Evolutionary conservation across 2,329 filamentous ascomycete genomes (phyloP), one percentile per base, ranked within the genome.

Genomic region (Pyrenochaeta sp.): DNA sequence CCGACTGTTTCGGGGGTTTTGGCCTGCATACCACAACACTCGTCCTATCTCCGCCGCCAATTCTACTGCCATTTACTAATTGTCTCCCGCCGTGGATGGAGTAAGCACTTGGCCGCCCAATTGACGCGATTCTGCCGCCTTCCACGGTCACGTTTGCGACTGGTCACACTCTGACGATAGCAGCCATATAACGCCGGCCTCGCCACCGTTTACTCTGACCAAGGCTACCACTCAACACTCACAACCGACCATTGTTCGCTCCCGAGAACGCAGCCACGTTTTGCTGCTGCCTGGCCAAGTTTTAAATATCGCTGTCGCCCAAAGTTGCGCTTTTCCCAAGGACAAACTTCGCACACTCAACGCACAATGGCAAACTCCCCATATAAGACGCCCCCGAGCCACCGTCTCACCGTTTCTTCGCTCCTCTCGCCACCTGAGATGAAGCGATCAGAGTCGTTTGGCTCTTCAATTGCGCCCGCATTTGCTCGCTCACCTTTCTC

Each of bases 381-480:
- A 43, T 65, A 73, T 50, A 72, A 68, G 48, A 64, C 71, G 30
- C 64, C 72, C 36, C 64, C 71, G 50, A 72, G 59, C 69, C 66
- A 72, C 63, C 72, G 71, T 56, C 69, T 76, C 19, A 68, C 73
- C 45, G 72, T 77, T 49, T 76, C 73, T 56, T 78, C 77, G 15
- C 74, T 79, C 46, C 76, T 79, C 58, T 79, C 77, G 13, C 77
- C 77, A 8, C 77, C 77, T 19, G 77, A 79, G 66, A 73, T 76
- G 71, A 77, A 77, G 66, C 73, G 72, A 34, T 71, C 72, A 52
- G 74, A 76, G 58, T 76, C 74, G n/a, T 78, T 78, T 69, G 72
- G 72, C 63, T 76, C 72, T 5, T 69, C 75, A 64, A 69, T 63
- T 56, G 61, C 58, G 22, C 63, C 64, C 27, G 52, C 64, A 40